Evolutionary conservation across 192 early-diverging fungal genomes (phyloP).

Genomic region (Gryganskiella cystojenkinii): DNA sequence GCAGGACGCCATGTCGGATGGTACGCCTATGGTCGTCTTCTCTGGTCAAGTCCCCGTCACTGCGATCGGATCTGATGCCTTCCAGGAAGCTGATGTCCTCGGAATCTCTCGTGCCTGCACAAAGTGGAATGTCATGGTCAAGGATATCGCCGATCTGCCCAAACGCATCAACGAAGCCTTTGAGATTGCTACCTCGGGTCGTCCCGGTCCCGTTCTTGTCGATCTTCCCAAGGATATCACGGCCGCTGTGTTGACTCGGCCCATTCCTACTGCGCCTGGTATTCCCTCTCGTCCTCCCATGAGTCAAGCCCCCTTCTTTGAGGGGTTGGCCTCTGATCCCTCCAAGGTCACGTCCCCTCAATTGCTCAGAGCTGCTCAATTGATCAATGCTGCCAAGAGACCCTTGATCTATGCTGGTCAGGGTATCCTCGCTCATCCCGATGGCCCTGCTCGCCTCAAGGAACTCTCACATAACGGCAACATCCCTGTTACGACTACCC

Average conservation of each 20-base stretch:
- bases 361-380: conserved; percentile 77
- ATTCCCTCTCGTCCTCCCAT: conserved; percentile 80
- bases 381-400: conserved; percentile 89
- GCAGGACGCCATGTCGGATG: conserved; percentile 96
- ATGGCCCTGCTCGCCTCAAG: conserved; percentile 84
- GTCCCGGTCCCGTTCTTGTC: conserved; percentile 96
- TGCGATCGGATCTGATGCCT: conserved; percentile 94
- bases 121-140: conserved; percentile 99
- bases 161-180: conserved; percentile 99
- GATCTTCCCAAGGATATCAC: conserved; percentile 99
- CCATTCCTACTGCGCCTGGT: conserved; percentile 79
- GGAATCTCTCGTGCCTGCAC: conserved; percentile 98
- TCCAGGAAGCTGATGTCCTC: conserved; percentile 98
- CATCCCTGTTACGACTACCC: conserved; percentile 97
- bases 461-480: conserved; percentile 89
- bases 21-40: conserved; percentile 97
- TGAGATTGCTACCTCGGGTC: conserved; percentile 93
- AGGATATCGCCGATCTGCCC: conserved; percentile 94
- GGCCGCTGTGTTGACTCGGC: conserved; percentile 83
- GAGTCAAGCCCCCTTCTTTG: conserved; percentile 52
- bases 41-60: conserved; percentile 93
- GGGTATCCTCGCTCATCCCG: conserved; percentile 84
- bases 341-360: conserved; percentile 60
- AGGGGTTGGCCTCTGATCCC: conserved; percentile 49
- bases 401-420: conserved; percentile 97